These are phyloP conservation scores for Buddleja alternifolia DNA, from an alignment of 257 asterid genomes.

Conservation along the genomic window DNA sequence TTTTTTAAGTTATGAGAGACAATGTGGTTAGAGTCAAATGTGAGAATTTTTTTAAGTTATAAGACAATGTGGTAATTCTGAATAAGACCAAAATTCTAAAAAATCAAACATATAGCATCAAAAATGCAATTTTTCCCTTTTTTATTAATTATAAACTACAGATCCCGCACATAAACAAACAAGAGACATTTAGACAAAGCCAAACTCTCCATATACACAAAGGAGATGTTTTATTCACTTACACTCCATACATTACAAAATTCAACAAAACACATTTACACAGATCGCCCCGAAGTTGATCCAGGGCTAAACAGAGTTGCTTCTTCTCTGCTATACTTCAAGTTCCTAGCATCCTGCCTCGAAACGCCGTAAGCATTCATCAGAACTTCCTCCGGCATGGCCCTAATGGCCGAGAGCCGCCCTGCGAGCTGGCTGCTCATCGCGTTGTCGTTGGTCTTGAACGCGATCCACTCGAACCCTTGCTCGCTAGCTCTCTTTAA, in stretches of 20 bases:
- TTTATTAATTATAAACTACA: too few species aligned
- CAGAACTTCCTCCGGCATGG: constrained; percentile 63
- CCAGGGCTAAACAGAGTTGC: constrained; percentile 40
- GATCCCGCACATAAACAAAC: too few species aligned
- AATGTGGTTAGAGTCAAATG: too few species aligned
- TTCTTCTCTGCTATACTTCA: constrained; percentile 66
- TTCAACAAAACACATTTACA: background rate
- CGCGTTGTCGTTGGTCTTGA: constrained; percentile 71
- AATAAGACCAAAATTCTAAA: too few species aligned
- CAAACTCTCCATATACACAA: too few species aligned
- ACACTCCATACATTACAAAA: background rate
- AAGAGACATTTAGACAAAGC: too few species aligned
- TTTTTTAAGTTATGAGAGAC: too few species aligned
- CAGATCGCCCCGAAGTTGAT: constrained; percentile 6
- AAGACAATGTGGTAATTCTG: too few species aligned
- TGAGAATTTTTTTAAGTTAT: too few species aligned
- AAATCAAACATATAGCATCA: too few species aligned
- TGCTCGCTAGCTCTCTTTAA: constrained; percentile 53
- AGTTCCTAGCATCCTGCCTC: constrained; percentile 44
- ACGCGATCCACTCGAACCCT: constrained; percentile 64
- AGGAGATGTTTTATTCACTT: too few species aligned
- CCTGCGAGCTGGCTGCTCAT: constrained; percentile 52
- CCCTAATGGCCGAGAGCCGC: constrained; percentile 56
- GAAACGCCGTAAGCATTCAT: constrained; percentile 54
- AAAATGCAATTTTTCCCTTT: too few species aligned